Percentiles rank a stretch among this genome's conserved stretches.
These are phyloP conservation scores for Sinapis alba DNA, from an alignment of 441 rosid genomes.

Conservation along the genomic window DNA sequence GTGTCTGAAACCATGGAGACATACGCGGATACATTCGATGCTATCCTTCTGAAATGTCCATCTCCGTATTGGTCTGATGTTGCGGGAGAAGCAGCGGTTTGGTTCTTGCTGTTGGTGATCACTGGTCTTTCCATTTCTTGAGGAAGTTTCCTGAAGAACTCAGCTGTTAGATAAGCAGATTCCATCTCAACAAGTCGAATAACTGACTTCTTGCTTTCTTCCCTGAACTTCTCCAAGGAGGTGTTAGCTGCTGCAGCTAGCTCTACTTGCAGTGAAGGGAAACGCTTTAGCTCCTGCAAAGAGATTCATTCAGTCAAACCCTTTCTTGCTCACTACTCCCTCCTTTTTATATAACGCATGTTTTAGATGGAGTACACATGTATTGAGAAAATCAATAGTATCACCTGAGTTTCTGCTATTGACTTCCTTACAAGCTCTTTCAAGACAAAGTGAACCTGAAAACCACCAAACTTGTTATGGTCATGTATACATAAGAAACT, in stretches of 20 bases:
- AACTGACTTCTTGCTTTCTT: constrained; percentile 79
- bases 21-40: constrained; percentile 72
- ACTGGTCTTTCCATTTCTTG: constrained; percentile 65
- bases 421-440: constrained; percentile 92
- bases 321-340: background rate
- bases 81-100: constrained; percentile 22
- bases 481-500: background rate
- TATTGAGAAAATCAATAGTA: background rate
- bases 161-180: constrained; percentile 82
- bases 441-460: constrained; percentile 80
- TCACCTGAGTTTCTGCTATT: constrained; percentile 74
- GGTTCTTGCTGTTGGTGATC: constrained; percentile 41
- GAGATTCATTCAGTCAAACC: constrained; percentile 1
- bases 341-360: background rate
- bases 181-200: constrained; percentile 89
- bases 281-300: constrained; percentile 82
- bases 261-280: constrained; percentile 83
- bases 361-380: background rate
- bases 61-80: constrained; percentile 62
- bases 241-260: constrained; percentile 65
- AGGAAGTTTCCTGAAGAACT: constrained; percentile 84
- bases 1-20: constrained; percentile 79
- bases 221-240: constrained; percentile 80
- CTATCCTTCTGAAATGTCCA: constrained; percentile 77
- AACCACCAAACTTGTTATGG: constrained; percentile 12